Evolutionary conservation across 2,329 filamentous ascomycete genomes (phyloP), one percentile per base, ranked within the genome.

Genomic region (Colletotrichum sp.): DNA sequence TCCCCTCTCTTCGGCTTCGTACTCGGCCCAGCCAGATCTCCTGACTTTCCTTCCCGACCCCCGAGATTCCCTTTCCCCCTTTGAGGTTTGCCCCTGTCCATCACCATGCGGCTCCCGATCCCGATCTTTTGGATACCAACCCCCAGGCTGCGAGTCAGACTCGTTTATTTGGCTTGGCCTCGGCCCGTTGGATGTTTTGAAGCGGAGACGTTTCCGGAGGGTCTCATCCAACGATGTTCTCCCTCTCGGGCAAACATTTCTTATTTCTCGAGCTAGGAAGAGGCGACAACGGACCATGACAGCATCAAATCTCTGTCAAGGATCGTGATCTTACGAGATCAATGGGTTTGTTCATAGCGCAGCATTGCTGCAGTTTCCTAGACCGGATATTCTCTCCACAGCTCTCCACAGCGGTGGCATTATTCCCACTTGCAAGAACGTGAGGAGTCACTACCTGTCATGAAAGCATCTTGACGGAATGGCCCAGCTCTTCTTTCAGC

Each of bases 41-140:
- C 32, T 39, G 57, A 62, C 19, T 22, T 55, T n/a, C 8, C 15
- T 12, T 5, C n/a, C 36, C 66, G 29, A 27, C 22, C 34, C 70
- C 57, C 44, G 59, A 29, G 3, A 15, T 16, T 52, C 9, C 19
- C 29, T n/a, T 15, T 7, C 34, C 62, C 34, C 64, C 12, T n/a
- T 36, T 36, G 16, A 57, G 39, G 57, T 64, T 16, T 72, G 63
- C 62, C 73, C 69, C 73, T 75, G 73, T 68, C 73, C 57, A 75
- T 72, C 73, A 68, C 62, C 63, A n/a, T 59, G 36, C 39, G 63
- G 63, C 62, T 75, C 55, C 30, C 36, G 19, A 63, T 72, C 52
- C 39, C 44, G 69, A 59, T 68, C 16, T 32, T 29, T 3, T 63
- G 59, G 39, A 39, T 22, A 7, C 25, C n/a, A 32, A 9, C 4